Evolutionary conservation across 768 basidiomycete species (phyloP), one percentile per base, ranked within the genome.

Genomic region (Coprinopsis cinerea): DNA sequence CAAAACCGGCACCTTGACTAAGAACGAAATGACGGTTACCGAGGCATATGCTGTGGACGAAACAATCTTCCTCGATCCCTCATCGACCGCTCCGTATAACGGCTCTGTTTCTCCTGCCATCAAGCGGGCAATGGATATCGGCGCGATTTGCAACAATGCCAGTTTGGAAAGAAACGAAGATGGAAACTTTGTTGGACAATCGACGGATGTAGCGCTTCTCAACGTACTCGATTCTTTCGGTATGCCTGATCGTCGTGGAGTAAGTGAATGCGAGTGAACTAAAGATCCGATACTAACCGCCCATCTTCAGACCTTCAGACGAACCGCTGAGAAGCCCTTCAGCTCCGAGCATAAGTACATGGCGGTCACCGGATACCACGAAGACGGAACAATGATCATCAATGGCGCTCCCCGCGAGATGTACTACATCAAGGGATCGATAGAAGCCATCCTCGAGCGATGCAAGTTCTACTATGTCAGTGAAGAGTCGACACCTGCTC

Each of bases 1-100:
- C 67, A 98, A 97, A 68, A 97, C 95, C 39, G 91, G 93, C 17
- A 98, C 94, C 0, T 67, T 97, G 53, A 98, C 94, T 1, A 92
- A 84, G 66, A 98, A 98, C 65, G 92, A 96, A 58, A 93, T 95
- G 72, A 96, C 92, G 0, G 91, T 97, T 1, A 89, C 84, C 0
- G 87, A 93, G 55, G 73, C 86, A 7, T 97, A 96, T 64, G 74
- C 83, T 0, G 88, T 95, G 6, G 94, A 96, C 56, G 94, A 95
- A 61, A 72, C 74, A 2, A 61, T 90, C 24, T 74, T 74, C 41
- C 65, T 96, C 17, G 85, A 90, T 53, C 78, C 79, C 0, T 65
- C 71, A 14, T 65, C 74, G 2, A 64, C 70, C 1, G 55, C 62
- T 30, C 68, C 57, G 49, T 73, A 61, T 48, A 64, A 59, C 4